Percentiles rank a stretch among this genome's conserved stretches.
These are phyloP conservation scores for Cercospora canescens DNA, from an alignment of 2,329 filamentous ascomycete genomes.

Conservation along the genomic window DNA sequence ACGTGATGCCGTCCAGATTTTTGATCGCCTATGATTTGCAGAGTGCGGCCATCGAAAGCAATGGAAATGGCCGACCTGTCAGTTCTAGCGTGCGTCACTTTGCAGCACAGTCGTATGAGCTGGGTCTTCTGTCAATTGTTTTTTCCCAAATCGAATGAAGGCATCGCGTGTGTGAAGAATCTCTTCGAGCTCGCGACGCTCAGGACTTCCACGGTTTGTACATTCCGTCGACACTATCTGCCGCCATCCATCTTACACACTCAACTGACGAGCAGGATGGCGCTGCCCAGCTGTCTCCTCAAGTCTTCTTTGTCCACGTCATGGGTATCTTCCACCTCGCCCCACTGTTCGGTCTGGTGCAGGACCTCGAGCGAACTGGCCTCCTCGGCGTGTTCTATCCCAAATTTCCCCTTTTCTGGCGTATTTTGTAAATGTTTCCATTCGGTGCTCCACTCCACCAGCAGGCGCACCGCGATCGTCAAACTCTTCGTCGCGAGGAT, in stretches of 20 bases:
- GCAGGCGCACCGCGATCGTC: conserved; percentile 70
- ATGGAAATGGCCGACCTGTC: not conserved
- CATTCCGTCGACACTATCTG: not conserved
- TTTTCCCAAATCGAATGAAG: too few relatives aligned
- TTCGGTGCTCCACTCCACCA: conserved; percentile 86
- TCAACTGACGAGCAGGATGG: conserved; percentile 68
- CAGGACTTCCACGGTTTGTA: not conserved
- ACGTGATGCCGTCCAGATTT: too few relatives aligned
- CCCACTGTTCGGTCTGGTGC: conserved; percentile 91
- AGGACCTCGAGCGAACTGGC: conserved; percentile 80
- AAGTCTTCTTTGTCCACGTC: conserved; percentile 94
- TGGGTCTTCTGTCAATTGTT: too few relatives aligned
- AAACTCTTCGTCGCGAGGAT: conserved; percentile 86
- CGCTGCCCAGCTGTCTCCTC: conserved; percentile 82
- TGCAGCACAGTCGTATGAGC: too few relatives aligned
- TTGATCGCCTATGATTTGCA: too few relatives aligned
- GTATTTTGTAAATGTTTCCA: conserved; percentile 54
- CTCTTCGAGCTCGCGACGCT: not conserved
- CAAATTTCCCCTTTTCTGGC: conserved; percentile 57
- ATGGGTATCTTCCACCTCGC: conserved; percentile 96
- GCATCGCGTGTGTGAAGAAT: not conserved
- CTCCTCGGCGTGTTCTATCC: conserved; percentile 77
- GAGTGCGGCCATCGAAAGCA: too few relatives aligned
- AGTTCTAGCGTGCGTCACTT: too few relatives aligned
- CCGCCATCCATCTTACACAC: not conserved